phyloP scores from a whole-genome alignment of 371 early-diverging fungal species.

The Blastocladiella emersonii region DNA sequence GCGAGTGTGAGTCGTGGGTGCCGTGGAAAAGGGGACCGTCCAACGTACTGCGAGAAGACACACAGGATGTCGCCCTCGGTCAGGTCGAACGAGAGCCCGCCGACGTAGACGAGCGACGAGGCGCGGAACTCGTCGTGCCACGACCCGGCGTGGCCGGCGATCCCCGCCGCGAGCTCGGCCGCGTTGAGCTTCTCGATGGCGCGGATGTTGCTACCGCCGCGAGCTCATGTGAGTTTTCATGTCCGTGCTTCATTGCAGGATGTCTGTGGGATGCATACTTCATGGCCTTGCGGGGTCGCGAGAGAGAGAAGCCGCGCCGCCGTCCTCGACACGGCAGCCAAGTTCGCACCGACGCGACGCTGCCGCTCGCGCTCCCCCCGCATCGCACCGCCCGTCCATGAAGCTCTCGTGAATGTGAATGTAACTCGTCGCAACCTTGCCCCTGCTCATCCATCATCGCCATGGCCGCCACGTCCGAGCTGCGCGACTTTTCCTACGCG shows the following conservation, averaged over 20 bases:
- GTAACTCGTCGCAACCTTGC: too few species aligned
- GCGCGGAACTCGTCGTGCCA: constrained; percentile 88
- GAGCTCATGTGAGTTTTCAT: too few species aligned
- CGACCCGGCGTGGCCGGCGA: constrained; percentile 17
- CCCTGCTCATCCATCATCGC: too few species aligned
- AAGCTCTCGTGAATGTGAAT: too few species aligned
- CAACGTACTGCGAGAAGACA: constrained; percentile 74
- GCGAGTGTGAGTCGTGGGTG: not conserved
- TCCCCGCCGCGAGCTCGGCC: not conserved
- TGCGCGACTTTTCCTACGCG: constrained; percentile 55
- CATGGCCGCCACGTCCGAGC: constrained; percentile 6
- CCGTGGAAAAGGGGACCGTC: not conserved
- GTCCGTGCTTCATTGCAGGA: too few species aligned
- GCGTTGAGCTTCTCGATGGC: not conserved
- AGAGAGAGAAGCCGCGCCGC: too few species aligned
- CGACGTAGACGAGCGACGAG: constrained; percentile 79
- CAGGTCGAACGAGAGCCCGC: constrained; percentile 65
- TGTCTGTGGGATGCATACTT: too few species aligned
- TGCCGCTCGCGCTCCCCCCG: too few species aligned
- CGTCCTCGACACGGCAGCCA: too few species aligned
- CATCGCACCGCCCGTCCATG: too few species aligned
- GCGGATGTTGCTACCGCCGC: not conserved
- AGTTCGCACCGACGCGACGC: too few species aligned
- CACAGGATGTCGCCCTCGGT: constrained; percentile 85
- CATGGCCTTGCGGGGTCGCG: too few species aligned